Base-by-base conservation (phyloP, 345 rosid genomes). In the Clausena lansium region DNA sequence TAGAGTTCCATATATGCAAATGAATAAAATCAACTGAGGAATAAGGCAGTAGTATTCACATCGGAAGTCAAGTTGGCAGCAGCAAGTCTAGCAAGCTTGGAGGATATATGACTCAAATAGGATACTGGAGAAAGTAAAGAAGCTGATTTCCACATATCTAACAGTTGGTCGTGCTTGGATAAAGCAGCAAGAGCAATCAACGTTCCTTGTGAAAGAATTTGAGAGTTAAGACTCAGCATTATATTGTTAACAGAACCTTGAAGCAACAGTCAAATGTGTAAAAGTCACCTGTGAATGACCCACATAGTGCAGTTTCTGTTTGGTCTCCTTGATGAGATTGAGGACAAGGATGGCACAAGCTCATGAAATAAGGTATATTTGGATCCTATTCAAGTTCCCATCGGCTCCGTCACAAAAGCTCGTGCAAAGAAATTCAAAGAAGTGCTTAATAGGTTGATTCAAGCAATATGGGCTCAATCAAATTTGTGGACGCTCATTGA, bases 101-200 rank as follows among this genome's bases (percentile, higher is more conserved):
- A 81, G 70, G 88, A 80, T 9, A 81, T 25, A 30, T 82, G 85
- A 67, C 84, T 83, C 54, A 81, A 6, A 76, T 83, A 81, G 33
- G 89, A 89, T 15, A 91, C 63, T 6, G 86, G 88, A 76, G 83
- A 60, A 38, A 87, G 88, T n/a, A 89, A 77, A 10, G 82, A 81
- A 70, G 86, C 90, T 35, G 93, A 88, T 83, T 88, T 85, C 84
- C 86, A 70, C 86, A 73, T 76, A 64, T 68, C 67, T 77, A 88
- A 22, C 47, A 82, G 52, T 67, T 84, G 82, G 19, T 72, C 62
- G 63, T 0, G 41, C 41, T 82, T 77, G 45, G 91, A 87, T n/a
- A 91, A 79, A 20, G 91, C 86, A 62, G 89, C n/a, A n/a, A n/a
- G 35, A 69, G 87, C 89, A 28, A 76, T 81, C 84, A 89, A 68